A percentile compares a stretch with the other conserved stretches of the same genome.
Conservation (phyloP, 225 moss, liverwort and hornwort species). For the Lunularia cruciata region DNA sequence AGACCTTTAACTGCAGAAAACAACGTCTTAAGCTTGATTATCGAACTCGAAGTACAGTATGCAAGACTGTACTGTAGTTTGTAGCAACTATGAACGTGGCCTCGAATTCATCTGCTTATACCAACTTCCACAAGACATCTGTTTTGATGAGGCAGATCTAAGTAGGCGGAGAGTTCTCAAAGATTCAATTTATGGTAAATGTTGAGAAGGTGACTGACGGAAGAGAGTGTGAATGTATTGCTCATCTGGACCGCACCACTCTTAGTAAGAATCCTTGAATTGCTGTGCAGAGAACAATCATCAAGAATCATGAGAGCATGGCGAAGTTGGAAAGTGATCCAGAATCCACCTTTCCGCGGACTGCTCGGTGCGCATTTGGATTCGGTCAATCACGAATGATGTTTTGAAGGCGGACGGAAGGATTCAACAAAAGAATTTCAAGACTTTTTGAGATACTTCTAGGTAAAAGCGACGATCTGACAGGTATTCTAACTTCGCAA, state of each 20-base stretch:
- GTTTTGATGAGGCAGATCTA: too few species aligned
- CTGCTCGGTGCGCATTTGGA: background rate
- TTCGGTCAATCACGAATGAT: constrained; percentile 1
- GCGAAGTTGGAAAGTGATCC: constrained; percentile 52
- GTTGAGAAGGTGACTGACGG: background rate
- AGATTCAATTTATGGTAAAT: too few species aligned
- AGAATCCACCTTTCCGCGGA: constrained; percentile 59
- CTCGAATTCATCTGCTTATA: too few species aligned
- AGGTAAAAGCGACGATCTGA: constrained; percentile 34
- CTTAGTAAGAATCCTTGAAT: constrained; percentile 33
- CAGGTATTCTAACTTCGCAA: constrained; percentile 39
- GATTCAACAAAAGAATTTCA: constrained; percentile 42
- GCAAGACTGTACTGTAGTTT: too few species aligned
- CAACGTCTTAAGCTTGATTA: too few species aligned
- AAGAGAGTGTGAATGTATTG: constrained; percentile 55
- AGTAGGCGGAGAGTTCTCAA: too few species aligned
- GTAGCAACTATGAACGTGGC: too few species aligned
- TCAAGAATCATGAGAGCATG: constrained; percentile 53
- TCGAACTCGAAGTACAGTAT: too few species aligned
- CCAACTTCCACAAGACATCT: too few species aligned
- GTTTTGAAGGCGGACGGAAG: background rate
- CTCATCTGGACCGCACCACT: constrained; percentile 34
- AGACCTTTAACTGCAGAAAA: too few species aligned
- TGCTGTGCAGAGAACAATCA: constrained; percentile 35
- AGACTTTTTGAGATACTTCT: constrained; percentile 39